Base-by-base conservation (phyloP, 805 yeast species). In the Metschnikowia amazonensis region DNA sequence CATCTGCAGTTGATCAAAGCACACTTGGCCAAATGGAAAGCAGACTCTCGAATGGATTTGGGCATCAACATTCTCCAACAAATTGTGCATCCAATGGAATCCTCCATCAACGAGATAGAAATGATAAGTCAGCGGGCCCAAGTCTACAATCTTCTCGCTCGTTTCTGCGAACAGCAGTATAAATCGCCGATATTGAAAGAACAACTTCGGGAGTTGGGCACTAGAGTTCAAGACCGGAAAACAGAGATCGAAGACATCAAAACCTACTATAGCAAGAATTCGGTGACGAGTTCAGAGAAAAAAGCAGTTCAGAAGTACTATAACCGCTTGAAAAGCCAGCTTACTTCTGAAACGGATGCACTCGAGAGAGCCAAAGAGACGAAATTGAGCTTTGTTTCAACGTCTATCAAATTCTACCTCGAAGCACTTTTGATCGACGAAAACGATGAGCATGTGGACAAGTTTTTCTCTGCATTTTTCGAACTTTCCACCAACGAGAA, bases 391-490 rank as follows among this genome's bases (percentile, higher is more conserved):
- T 79, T 82, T 55, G 68, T 80, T 5, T 63, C 64, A 20, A 74
- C 77, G 28, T 79, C 95, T 0, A 67, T 83, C 13, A 74, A 71
- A 18, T 83, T 77, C 51, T 87, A 83, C 56, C 56, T 89, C 43
- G 71, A 67, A 34, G 69, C 85, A 13, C 63, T 86, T n/a, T 60
- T 72, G 16, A 61, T 72, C 35, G 56, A 57, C 29, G 57, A 52
- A 2, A 69, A 60, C 48, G 76, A 74, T 43, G 79, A 77, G 47
- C 84, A 79, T 42, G 66, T 84, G 24, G 95, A 88, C 58, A 77
- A 86, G 45, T 84, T 90, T 50, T 84, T 90, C 62, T 85, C 90
- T 0, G 62, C 92, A 9, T 92, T 97, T 95, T 70, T 92, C 32
- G 86, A 83, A 49, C 75, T 80, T 52, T 72, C 81, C 2, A 59